Base-by-base conservation (phyloP, 192 early-diverging fungal species). In the Globomyces pollinis-pini region DNA sequence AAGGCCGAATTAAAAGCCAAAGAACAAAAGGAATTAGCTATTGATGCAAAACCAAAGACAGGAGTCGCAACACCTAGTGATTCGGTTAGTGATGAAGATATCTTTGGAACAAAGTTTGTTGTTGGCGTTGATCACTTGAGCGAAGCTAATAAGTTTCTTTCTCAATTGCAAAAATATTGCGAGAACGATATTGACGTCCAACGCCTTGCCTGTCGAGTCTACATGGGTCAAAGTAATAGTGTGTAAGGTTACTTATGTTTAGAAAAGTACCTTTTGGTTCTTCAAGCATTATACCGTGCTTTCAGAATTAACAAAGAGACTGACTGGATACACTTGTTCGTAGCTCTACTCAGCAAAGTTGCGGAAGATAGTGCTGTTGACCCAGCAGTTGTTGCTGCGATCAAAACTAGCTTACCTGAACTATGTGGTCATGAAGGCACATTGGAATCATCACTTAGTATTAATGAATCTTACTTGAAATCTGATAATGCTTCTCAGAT, bases 111-210 rank as follows among this genome's bases (percentile, higher is more conserved):
- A 41, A 89, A 85, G 63, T 69, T 79, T 59, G 50, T 82, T 21
- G 71, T 84, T 44, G 78, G 79, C 16, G 70, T 65, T 9, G 81
- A 87, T 66, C 84, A 85, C 43, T 68, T 96, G 20, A 83, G 68
- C 1, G 86, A 86, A 24, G 88, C 90, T 3, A 76, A 85, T 39
- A 83, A 85, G 68, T 89, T 93, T 39, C 70, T 93, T 38, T 76
- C 84, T 58, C 81, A 81, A 11, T 73, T 98, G 13, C 70, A 84
- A 49, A 69, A 76, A 29, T 45, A 84, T 58, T 65, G 77, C 21
- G 65, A 80, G 13, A 62, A 71, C 5, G 60, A 63, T 11, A 65
- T 87, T 13, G 85, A 90, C 54, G 78, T 70, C 4, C 79, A 86
- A 45, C 57, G 81, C 16, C 72, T 91, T 44, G 84, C 73, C 12